Evolutionary conservation across 2,329 filamentous ascomycete genomes (phyloP).

Genomic region (Hypoxylon sp.): DNA sequence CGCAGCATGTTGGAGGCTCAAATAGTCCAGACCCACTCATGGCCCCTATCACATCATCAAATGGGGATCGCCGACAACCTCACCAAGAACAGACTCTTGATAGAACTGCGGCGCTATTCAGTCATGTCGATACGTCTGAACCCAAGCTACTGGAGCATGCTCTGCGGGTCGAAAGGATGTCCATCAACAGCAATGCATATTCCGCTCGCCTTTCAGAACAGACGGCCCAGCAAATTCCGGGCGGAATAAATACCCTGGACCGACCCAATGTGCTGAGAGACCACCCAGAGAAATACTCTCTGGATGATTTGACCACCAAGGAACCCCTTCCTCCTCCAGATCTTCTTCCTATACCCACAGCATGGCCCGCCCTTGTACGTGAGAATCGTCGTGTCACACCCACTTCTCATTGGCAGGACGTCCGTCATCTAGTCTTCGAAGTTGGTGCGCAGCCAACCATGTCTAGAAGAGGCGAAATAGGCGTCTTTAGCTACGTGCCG

Average conservation of each 20-base stretch:
- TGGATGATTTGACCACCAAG: conserved; percentile 41
- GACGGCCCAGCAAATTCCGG: conserved; percentile 36
- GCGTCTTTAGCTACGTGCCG: conserved; percentile 64
- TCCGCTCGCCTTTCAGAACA: conserved; percentile 46
- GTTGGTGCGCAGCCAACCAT: conserved; percentile 49
- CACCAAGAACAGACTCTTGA: conserved; percentile 40
- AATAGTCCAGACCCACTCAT: neutral
- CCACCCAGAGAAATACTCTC: conserved; percentile 52
- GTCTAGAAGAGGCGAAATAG: conserved; percentile 49
- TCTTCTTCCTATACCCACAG: conserved; percentile 69
- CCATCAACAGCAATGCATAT: conserved; percentile 30
- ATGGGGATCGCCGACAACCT: conserved; percentile 7
- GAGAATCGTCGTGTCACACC: conserved; percentile 83
- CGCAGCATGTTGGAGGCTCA: conserved; percentile 1
- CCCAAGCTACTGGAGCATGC: conserved; percentile 43
- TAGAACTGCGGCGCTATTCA: conserved; percentile 48
- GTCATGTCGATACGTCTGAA: conserved; percentile 47
- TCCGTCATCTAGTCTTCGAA: conserved; percentile 79
- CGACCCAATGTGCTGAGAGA: conserved; percentile 56
- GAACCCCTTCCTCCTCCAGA: conserved; percentile 48
- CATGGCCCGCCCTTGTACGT: conserved; percentile 69
- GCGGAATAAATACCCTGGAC: conserved; percentile 52
- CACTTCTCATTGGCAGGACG: conserved; percentile 88
- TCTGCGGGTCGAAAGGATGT: conserved; percentile 40
- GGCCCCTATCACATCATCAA: conserved; percentile 6